Evolutionary conservation across 1,284 basidiomycete species (phyloP).

Genomic region (Neotropicomus parvogracilis): DNA sequence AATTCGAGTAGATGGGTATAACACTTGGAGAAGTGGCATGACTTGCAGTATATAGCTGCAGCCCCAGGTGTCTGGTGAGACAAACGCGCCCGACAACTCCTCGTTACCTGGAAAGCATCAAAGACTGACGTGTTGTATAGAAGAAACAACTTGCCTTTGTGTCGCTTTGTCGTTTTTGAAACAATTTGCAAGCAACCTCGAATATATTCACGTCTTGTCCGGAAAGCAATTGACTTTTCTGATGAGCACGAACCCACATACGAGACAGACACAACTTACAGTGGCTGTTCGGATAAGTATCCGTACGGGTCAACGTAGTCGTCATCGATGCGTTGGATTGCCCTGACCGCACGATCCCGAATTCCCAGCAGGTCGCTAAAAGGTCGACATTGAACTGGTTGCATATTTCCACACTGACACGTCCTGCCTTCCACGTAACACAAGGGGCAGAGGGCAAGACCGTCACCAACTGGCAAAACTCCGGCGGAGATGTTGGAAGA

Average conservation of each 20-base stretch:
- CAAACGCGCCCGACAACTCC: slow-evolving; percentile 24
- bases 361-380: slow-evolving; percentile 37
- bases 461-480: slow-evolving; percentile 36
- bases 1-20: slow-evolving; percentile 48
- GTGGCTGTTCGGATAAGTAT: slow-evolving; percentile 19
- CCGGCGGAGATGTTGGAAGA: slow-evolving; percentile 12
- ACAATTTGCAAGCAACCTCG: slow-evolving; percentile 35
- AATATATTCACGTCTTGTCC: slow-evolving; percentile 27
- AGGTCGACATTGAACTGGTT: slow-evolving; percentile 51
- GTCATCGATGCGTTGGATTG: slow-evolving; percentile 34
- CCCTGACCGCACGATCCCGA: slow-evolving; percentile 39
- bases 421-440: slow-evolving; percentile 73
- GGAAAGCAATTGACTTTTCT: slow-evolving; percentile 24
- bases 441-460: slow-evolving; percentile 57
- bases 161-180: slow-evolving; percentile 20
- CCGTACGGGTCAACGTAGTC: slow-evolving; percentile 28
- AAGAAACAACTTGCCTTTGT: slow-evolving; percentile 12
- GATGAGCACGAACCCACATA: slow-evolving; percentile 15
- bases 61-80: slow-evolving; percentile 19
- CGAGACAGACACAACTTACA: slow-evolving; percentile 20
- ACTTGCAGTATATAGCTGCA: slow-evolving; percentile 42
- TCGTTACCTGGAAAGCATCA: slow-evolving; percentile 15
- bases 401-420: slow-evolving; percentile 58
- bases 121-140: neutral
- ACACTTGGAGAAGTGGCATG: slow-evolving; percentile 50